Conservation (phyloP, 768 basidiomycete species). For the Crepidotus variabilis region DNA sequence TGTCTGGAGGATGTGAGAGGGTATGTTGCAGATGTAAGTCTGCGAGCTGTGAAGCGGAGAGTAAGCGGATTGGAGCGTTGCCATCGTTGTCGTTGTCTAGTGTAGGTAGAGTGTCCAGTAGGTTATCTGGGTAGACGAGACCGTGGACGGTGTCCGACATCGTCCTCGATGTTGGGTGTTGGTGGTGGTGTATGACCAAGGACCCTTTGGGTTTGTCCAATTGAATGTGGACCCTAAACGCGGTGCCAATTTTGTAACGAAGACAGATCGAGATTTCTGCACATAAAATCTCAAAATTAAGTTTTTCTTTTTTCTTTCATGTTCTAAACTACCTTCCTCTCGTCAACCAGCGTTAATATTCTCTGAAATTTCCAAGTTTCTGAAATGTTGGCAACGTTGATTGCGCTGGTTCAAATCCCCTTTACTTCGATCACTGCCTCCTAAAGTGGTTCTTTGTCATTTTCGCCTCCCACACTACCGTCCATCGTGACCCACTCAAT, state of each 20-base stretch:
- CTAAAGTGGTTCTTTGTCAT: not conserved
- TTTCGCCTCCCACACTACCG: not conserved
- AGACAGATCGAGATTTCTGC: not conserved
- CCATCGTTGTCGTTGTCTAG: not conserved
- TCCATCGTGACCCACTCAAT: not conserved
- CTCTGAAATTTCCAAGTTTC: not conserved
- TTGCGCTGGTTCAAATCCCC: not conserved
- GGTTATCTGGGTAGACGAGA: conserved; percentile 13
- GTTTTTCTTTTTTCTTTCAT: not conserved
- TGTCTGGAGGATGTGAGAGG: conserved; percentile 72
- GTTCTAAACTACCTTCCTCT: not conserved
- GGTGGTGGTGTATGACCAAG: not conserved
- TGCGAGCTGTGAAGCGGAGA: conserved; percentile 48
- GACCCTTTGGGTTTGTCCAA: not conserved
- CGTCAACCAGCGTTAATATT: not conserved
- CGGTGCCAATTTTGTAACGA: not conserved
- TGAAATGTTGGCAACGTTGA: not conserved
- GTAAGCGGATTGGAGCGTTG: conserved; percentile 24
- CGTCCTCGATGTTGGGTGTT: not conserved
- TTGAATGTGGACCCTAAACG: not conserved
- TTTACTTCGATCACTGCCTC: not conserved
- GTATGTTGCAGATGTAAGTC: conserved; percentile 60
- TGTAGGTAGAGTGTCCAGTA: not conserved
- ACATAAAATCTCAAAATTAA: not conserved
- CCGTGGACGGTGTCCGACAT: conserved; percentile 12